phyloP scores from a whole-genome alignment of 139 green algal species.

The Trebouxia sp. region DNA sequence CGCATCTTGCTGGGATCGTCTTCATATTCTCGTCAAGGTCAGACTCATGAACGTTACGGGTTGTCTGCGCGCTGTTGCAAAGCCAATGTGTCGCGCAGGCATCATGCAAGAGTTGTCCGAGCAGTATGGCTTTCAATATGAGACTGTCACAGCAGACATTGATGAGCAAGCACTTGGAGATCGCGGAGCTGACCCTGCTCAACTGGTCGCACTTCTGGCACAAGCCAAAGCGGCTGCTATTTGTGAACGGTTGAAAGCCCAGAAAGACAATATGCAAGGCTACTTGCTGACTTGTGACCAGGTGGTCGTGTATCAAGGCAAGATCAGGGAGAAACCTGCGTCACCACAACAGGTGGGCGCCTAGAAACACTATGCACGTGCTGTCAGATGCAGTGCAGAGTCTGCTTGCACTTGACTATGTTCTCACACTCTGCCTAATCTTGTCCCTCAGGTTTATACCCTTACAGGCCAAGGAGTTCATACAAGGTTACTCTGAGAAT shows the following conservation, averaged over 20 bases:
- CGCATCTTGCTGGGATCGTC: background rate
- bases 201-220: constrained; percentile 71
- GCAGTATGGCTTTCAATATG: background rate
- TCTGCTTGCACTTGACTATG: too few species aligned
- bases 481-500: constrained; percentile 62
- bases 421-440: background rate
- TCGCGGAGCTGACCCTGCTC: constrained; percentile 46
- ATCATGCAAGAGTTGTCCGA: constrained; percentile 28
- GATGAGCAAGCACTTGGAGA: constrained; percentile 78
- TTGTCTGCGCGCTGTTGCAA: too few species aligned
- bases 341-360: constrained; percentile 50
- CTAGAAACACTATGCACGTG: background rate
- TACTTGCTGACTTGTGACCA: constrained; percentile 77
- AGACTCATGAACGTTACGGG: too few species aligned
- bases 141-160: constrained; percentile 65
- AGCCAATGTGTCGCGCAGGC: constrained; percentile 1
- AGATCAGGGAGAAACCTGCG: constrained; percentile 80
- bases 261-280: background rate
- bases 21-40: constrained; percentile 4
- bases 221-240: constrained; percentile 78
- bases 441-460: background rate
- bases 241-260: constrained; percentile 12
- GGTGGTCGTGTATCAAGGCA: constrained; percentile 76
- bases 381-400: background rate
- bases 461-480: constrained; percentile 50